Conservation (phyloP, 2,329 filamentous ascomycete species). For the Epichloe elymi region DNA sequence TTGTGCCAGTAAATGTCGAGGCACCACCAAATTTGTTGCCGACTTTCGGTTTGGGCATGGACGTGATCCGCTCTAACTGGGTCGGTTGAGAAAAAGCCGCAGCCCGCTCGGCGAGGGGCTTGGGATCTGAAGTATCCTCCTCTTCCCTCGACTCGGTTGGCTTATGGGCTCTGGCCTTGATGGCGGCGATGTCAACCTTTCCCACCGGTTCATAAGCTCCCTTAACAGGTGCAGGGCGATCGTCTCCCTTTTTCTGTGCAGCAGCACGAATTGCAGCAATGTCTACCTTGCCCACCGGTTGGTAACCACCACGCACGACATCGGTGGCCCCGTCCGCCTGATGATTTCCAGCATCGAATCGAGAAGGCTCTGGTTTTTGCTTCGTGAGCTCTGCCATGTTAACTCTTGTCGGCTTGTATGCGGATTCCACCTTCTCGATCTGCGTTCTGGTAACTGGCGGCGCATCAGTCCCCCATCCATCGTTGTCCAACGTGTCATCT, state of each 20-base stretch:
- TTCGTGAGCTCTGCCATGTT: slow-evolving; percentile 77
- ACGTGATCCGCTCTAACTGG: slow-evolving; percentile 67
- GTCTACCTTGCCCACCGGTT: slow-evolving; percentile 94
- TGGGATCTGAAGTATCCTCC: slow-evolving; percentile 28
- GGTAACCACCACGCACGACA: slow-evolving; percentile 75
- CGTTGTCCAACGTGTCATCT: slow-evolving; percentile 53
- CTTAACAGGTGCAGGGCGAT: slow-evolving; percentile 74
- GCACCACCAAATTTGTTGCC: slow-evolving; percentile 72
- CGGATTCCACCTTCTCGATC: slow-evolving; percentile 80
- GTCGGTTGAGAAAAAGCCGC: slow-evolving; percentile 50
- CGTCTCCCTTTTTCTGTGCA: slow-evolving; percentile 56
- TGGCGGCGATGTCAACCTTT: slow-evolving; percentile 94
- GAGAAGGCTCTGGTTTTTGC: slow-evolving; percentile 55
- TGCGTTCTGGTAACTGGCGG: slow-evolving; percentile 79
- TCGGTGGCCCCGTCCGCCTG: slow-evolving; percentile 37
- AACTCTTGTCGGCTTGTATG: slow-evolving; percentile 92
- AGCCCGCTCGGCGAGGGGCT: slow-evolving; percentile 61
- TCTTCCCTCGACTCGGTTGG: slow-evolving; percentile 29
- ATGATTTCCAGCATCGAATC: slow-evolving; percentile 35
- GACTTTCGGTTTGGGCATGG: slow-evolving; percentile 87
- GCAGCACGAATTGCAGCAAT: slow-evolving; percentile 78
- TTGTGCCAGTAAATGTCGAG: slow-evolving; percentile 71
- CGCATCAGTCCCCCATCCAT: slow-evolving; percentile 92
- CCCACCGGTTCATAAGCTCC: slow-evolving; percentile 90
- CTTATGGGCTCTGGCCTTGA: slow-evolving; percentile 70